Percentiles rank a stretch among this genome's conserved stretches.
phyloP scores from a whole-genome alignment of 179 eudicot genomes.

The Amaranthus tricolor region DNA sequence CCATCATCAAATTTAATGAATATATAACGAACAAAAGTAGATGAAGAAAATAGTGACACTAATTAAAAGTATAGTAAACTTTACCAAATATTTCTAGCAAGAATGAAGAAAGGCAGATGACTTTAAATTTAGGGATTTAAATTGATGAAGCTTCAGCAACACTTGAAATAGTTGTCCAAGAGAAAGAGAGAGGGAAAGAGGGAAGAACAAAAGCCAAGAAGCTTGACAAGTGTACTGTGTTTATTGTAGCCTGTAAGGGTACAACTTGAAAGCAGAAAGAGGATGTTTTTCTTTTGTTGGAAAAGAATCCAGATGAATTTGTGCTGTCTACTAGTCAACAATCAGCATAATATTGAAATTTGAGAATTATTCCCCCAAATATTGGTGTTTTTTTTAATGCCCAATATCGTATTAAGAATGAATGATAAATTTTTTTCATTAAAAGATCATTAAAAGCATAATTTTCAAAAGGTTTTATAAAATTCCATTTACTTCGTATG shows the following conservation, averaged over 20 bases:
- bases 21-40: neutral
- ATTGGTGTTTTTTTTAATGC: too few species aligned
- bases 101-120: neutral
- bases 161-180: slow-evolving; percentile 1
- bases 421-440: too few species aligned
- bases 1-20: neutral
- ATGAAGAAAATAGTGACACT: neutral
- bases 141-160: neutral
- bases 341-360: too few species aligned
- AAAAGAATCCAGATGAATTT: too few species aligned
- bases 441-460: too few species aligned
- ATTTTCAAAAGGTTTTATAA: too few species aligned
- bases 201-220: neutral
- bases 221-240: slow-evolving; percentile 10
- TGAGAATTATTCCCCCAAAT: too few species aligned
- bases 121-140: neutral
- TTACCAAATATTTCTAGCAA: slow-evolving; percentile 13
- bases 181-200: slow-evolving; percentile 8
- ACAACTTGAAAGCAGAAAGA: neutral
- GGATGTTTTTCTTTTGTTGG: slow-evolving; percentile 3
- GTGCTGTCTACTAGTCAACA: too few species aligned
- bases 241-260: neutral
- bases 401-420: too few species aligned
- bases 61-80: neutral
- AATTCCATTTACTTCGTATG: too few species aligned